Conservation (phyloP, 2,329 filamentous ascomycete genomes). For the Ambrosiella xylebori region DNA sequence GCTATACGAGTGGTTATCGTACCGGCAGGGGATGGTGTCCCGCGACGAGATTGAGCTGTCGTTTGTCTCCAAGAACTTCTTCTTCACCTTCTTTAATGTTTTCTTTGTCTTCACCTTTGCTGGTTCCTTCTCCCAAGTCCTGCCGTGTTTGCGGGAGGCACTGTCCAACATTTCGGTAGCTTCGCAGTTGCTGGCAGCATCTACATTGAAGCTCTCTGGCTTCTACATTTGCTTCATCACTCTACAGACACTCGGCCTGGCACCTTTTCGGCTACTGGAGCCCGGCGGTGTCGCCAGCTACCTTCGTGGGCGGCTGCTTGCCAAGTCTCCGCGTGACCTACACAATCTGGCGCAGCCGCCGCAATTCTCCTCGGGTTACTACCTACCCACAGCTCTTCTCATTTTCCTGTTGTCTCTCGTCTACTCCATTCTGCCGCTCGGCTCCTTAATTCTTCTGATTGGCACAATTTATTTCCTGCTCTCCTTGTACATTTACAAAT, state of each 20-base stretch:
- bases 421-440: constrained; percentile 70
- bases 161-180: constrained; percentile 66
- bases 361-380: constrained; percentile 90
- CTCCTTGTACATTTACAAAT: constrained; percentile 85
- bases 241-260: constrained; percentile 80
- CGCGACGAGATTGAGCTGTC: constrained; percentile 89
- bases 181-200: constrained; percentile 55
- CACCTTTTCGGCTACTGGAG: constrained; percentile 81
- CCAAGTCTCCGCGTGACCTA: constrained; percentile 79
- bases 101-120: constrained; percentile 89
- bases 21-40: constrained; percentile 85
- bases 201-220: constrained; percentile 54
- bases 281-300: constrained; percentile 74
- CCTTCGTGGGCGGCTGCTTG: constrained; percentile 58
- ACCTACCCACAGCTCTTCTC: constrained; percentile 77
- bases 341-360: constrained; percentile 68
- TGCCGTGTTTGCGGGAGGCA: constrained; percentile 51
- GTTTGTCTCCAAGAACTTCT: constrained; percentile 95
- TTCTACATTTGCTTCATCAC: constrained; percentile 95
- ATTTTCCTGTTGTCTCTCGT: constrained; percentile 92
- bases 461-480: constrained; percentile 70
- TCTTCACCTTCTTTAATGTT: constrained; percentile 98
- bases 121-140: constrained; percentile 63
- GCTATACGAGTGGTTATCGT: constrained; percentile 83
- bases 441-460: constrained; percentile 65